Percentiles rank a stretch among this genome's conserved stretches.
These are phyloP conservation scores for Ophiocordyceps unilateralis DNA, from an alignment of 2,329 filamentous ascomycete genomes.

Conservation along the genomic window DNA sequence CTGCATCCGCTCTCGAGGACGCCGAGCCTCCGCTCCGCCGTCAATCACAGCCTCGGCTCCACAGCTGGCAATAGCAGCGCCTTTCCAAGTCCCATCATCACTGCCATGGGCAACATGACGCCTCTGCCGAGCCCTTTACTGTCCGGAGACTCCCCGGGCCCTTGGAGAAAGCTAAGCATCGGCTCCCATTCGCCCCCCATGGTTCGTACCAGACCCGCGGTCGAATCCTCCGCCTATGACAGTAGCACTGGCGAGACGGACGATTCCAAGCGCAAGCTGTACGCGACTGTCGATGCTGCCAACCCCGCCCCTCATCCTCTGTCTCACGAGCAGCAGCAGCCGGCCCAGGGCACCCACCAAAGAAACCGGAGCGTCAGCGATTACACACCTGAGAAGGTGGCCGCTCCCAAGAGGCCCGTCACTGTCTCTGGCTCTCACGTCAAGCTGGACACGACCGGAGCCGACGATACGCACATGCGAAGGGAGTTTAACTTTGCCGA, in stretches of 20 bases:
- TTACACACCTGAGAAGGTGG: conserved; percentile 57
- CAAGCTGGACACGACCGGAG: conserved; percentile 19
- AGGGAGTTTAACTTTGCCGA: conserved; percentile 70
- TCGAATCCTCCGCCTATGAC: too few species aligned
- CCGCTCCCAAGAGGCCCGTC: conserved; percentile 53
- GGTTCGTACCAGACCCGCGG: too few species aligned
- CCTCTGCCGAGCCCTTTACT: conserved; percentile 62
- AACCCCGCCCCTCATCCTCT: conserved; percentile 13
- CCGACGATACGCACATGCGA: conserved; percentile 34
- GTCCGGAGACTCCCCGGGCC: conserved; percentile 45
- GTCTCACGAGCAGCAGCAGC: conserved; percentile 4
- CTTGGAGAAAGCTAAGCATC: conserved; percentile 39
- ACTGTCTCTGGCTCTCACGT: conserved; percentile 50
- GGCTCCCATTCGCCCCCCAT: conserved; percentile 25
- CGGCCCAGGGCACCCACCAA: conserved; percentile 22
- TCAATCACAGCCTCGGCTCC: conserved; percentile 30
- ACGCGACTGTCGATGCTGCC: conserved; percentile 19
- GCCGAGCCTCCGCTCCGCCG: conserved; percentile 41
- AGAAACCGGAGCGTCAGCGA: conserved; percentile 80
- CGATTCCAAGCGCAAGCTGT: conserved; percentile 41
- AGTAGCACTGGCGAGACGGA: conserved; percentile 34
- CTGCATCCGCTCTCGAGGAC: conserved; percentile 38
- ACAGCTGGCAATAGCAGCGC: conserved; percentile 44
- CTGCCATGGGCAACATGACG: conserved; percentile 62
- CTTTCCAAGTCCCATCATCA: conserved; percentile 56